Base-by-base conservation (phyloP, 2,329 filamentous ascomycete genomes). In the Aotearoamyces nothofagi region DNA sequence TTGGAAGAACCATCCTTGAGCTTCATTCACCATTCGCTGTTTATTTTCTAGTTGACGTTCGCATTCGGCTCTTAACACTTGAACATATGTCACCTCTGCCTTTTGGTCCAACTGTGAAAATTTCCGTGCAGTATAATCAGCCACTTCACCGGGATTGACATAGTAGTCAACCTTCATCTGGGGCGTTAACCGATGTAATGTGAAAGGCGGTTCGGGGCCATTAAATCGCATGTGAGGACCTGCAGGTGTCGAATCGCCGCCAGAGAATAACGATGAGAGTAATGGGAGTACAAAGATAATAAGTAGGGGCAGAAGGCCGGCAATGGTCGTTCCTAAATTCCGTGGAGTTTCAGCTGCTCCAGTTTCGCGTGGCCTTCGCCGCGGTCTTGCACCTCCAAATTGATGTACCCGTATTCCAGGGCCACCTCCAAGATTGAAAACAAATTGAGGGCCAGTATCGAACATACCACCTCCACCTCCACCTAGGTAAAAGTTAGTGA, bases 341-440 rank as follows among this genome's bases (percentile, higher is more conserved):
- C 66, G 60, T 25, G 60, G 58, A 36, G 61, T 54, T 36, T 60
- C 46, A 60, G 56, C 41, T 54, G 57, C 62, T 39, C 66, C 69
- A 17, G 66, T 63, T 40, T 77, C 63, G 45, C 68, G 71, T 12
- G 86, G 84, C 47, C 90, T 67, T 54, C 78, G 65, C 42, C 83
- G 69, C 14, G 86, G 83, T 31, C 69, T 64, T 5, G 60, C 66
- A 30, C 90, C 87, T 42, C 86, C 87, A 52, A 98, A 96, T 51
- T 94, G 87, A 53, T 96, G 90, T 36, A 98, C 83, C 35, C 87
- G 73, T 44, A 98, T 75, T 12, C 86, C 87, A 3, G 87, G 84
- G 35, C 86, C 86, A 38, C 84, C 86, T 40, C 82, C 82, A 53
- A 94, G 71, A 56, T 94, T 94, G 57, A 96, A 96, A 31, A 93